Conservation (phyloP, 2,329 filamentous ascomycete species). For the Alternaria gansuensis region DNA sequence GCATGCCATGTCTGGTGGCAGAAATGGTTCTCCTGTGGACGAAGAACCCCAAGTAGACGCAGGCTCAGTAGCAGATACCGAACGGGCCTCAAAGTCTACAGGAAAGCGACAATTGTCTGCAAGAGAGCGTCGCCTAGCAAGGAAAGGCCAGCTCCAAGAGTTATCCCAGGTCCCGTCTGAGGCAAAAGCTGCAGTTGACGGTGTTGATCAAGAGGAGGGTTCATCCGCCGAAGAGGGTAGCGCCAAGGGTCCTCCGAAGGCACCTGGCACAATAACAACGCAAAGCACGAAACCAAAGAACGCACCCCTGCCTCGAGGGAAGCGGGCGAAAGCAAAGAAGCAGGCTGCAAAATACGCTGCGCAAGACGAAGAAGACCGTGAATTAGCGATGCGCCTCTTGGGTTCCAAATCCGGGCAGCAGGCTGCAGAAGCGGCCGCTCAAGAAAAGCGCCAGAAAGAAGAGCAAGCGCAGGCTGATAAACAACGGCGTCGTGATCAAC, state of each 20-base stretch:
- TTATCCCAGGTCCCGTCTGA: constrained; percentile 25
- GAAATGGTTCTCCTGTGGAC: constrained; percentile 11
- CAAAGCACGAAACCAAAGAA: constrained; percentile 42
- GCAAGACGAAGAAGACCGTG: constrained; percentile 93
- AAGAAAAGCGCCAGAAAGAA: constrained; percentile 73
- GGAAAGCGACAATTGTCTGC: constrained; percentile 51
- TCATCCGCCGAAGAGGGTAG: constrained; percentile 33
- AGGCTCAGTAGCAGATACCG: constrained; percentile 42
- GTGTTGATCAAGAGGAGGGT: constrained; percentile 47
- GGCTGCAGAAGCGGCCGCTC: constrained; percentile 68
- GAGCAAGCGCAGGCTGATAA: constrained; percentile 75
- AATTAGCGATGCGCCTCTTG: constrained; percentile 83
- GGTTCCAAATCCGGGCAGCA: constrained; percentile 76
- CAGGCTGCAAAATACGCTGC: constrained; percentile 88
- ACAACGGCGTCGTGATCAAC: constrained; percentile 80
- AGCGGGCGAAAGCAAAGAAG: constrained; percentile 85
- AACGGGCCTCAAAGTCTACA: constrained; percentile 34
- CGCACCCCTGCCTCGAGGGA: constrained; percentile 67
- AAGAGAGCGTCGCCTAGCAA: constrained; percentile 50
- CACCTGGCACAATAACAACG: constrained; percentile 41
- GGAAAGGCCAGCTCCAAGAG: constrained; percentile 47
- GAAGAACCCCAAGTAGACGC: constrained; percentile 39
- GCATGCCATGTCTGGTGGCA: constrained; percentile 25
- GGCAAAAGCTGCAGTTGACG: constrained; percentile 21
- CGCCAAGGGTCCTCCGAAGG: constrained; percentile 25